phyloP scores from a whole-genome alignment of 108 stramenopile genomes.

The Pseudonitzschia multiseries region DNA sequence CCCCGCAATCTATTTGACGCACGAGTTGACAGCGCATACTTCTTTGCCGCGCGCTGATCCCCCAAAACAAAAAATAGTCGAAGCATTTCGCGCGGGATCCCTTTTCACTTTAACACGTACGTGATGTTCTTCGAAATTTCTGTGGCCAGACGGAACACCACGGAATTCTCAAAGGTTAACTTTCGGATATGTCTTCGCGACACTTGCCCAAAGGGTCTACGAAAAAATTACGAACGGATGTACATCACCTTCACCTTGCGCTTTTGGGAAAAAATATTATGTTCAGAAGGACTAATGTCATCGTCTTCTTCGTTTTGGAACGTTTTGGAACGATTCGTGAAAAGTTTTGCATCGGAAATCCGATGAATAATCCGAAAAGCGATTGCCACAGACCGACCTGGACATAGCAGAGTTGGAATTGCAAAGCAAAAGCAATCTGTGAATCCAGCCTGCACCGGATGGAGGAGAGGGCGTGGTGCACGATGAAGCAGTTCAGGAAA shows the following conservation, averaged over 20 bases:
- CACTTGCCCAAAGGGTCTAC: not conserved
- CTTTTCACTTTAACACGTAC: not conserved
- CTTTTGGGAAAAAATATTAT: no score
- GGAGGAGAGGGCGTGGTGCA: not conserved
- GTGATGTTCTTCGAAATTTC: constrained; percentile 11
- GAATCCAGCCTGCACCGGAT: no score
- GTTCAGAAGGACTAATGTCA: no score
- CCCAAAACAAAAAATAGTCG: not conserved
- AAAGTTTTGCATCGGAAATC: no score
- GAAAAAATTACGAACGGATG: not conserved
- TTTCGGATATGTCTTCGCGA: not conserved
- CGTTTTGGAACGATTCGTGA: no score
- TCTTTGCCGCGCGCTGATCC: not conserved
- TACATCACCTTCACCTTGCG: not conserved
- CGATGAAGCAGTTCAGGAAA: not conserved
- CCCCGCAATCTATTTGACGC: not conserved
- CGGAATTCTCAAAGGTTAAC: constrained; percentile 2
- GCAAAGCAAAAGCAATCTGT: not conserved
- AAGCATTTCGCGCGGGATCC: not conserved
- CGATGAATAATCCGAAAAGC: no score
- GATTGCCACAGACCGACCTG: no score
- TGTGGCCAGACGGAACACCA: constrained; percentile 3
- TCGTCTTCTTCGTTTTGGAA: not conserved
- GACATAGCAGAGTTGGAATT: not conserved
- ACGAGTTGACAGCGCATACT: not conserved